Evolutionary conservation across 257 asterid genomes (phyloP).

Genomic region (Leptodermis oblonga): DNA sequence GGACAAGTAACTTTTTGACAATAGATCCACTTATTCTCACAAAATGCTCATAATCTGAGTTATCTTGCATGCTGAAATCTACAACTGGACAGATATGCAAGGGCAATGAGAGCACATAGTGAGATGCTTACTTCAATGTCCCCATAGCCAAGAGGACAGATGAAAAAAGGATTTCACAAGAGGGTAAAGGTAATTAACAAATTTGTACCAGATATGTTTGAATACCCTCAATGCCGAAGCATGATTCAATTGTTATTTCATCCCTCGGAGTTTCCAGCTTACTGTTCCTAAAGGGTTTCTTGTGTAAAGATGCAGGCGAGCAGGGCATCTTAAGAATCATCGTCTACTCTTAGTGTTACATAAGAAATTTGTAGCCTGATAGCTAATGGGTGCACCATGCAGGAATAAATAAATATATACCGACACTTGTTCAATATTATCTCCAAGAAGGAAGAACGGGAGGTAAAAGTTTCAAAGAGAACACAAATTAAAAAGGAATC

Average conservation of each 20-base stretch:
- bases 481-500: background rate
- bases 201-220: background rate
- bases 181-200: background rate
- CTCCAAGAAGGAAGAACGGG: background rate
- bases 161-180: background rate
- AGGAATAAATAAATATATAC: background rate
- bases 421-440: background rate
- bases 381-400: background rate
- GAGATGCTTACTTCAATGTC: background rate
- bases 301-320: background rate
- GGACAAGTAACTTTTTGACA: no score
- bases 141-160: background rate
- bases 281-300: background rate
- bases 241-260: background rate
- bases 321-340: background rate
- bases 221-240: background rate
- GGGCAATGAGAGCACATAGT: background rate
- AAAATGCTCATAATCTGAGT: background rate
- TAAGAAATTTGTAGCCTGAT: background rate
- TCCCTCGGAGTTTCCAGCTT: background rate
- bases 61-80: background rate
- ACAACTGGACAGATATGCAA: background rate
- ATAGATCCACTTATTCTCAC: background rate
- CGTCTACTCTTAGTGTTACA: background rate
- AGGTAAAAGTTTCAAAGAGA: background rate